Percentiles rank a stretch among this genome's conserved stretches.
Conservation (phyloP, 2,329 filamentous ascomycete genomes). For the Nannizziopsis barbatae region DNA sequence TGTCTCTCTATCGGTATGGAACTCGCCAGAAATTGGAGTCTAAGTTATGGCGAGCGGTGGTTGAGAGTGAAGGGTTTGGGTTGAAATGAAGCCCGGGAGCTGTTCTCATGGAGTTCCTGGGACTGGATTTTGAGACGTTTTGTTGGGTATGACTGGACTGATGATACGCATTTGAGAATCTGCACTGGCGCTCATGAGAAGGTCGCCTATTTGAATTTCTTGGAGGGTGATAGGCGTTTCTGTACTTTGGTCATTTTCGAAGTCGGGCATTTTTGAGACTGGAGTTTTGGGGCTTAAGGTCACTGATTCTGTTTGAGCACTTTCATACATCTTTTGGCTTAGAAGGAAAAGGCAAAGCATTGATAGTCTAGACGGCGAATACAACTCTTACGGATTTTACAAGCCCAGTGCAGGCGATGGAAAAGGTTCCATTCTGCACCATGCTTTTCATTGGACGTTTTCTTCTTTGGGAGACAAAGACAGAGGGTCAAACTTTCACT, state of each 20-base stretch:
- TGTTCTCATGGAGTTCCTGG: neutral
- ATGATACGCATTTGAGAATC: no score
- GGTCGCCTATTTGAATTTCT: neutral
- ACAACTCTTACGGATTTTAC: no score
- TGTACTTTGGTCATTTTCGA: neutral
- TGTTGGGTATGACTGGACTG: neutral
- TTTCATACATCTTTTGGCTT: neutral
- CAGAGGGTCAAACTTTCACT: no score
- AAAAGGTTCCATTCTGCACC: no score
- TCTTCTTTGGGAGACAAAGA: no score
- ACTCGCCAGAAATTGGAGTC: constrained; percentile 55
- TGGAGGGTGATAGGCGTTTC: neutral
- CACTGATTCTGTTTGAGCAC: neutral
- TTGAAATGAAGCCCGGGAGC: constrained; percentile 57
- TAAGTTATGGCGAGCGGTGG: constrained; percentile 74
- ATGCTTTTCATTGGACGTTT: no score
- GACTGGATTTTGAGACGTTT: neutral
- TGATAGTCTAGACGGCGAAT: no score
- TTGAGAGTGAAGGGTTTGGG: constrained; percentile 84
- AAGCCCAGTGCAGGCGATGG: no score
- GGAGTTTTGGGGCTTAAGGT: no score
- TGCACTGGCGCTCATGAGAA: no score
- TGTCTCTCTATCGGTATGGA: constrained; percentile 64
- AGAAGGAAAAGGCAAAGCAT: no score
- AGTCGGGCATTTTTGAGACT: neutral